Evolutionary conservation across 192 early-diverging fungal genomes (phyloP).

Genomic region (Gaertneriomyces sp.): DNA sequence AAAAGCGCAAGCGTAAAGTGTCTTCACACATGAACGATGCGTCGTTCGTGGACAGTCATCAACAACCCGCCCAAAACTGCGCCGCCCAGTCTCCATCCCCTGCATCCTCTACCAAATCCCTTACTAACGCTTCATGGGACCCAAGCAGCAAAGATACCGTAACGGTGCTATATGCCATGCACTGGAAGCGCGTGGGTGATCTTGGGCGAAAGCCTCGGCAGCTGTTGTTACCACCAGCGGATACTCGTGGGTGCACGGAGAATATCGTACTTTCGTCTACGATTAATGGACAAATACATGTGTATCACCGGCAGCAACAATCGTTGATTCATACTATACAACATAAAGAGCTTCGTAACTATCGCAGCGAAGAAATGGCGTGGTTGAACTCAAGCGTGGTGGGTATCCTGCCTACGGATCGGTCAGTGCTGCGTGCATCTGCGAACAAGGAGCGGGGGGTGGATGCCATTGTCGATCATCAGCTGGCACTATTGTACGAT

Average conservation of each 20-base stretch:
- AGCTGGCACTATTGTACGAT: conserved; percentile 27
- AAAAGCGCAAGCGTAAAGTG: not conserved
- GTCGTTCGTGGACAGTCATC: not conserved
- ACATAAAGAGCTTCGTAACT: conserved; percentile 17
- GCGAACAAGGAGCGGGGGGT: not conserved
- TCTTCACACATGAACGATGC: not conserved
- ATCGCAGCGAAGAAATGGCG: conserved; percentile 1
- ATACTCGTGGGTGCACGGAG: not conserved
- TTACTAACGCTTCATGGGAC: not conserved
- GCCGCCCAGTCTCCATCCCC: not conserved
- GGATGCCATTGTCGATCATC: conserved; percentile 4
- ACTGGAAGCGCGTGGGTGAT: not conserved
- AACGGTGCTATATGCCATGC: conserved; percentile 6
- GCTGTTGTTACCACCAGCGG: conserved; percentile 3
- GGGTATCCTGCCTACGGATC: too few relatives aligned
- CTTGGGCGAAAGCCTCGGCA: conserved; percentile 16
- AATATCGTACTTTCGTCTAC: not conserved
- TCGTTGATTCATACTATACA: not conserved
- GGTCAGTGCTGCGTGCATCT: too few relatives aligned
- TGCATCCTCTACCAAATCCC: not conserved
- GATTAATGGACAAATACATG: not conserved
- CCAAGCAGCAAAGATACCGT: not conserved
- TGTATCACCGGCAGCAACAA: conserved; percentile 3
- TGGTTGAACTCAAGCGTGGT: too few relatives aligned
- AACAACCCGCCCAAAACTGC: not conserved